Evolutionary conservation across 306 rosid species (phyloP), one percentile per base, ranked within the genome.

Genomic region (Pyrus communis): DNA sequence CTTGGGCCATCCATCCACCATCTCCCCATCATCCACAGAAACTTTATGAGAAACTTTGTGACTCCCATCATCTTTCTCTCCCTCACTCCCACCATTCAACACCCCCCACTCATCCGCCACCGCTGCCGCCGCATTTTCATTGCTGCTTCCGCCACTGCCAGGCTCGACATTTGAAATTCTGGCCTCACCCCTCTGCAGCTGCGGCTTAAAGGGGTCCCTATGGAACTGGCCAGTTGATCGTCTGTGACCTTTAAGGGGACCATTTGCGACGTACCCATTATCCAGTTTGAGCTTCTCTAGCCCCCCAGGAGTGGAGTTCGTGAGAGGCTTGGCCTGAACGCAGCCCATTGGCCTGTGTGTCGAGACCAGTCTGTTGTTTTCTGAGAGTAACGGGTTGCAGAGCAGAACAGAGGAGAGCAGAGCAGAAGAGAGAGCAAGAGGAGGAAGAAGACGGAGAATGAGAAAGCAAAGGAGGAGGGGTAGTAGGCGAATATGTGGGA

Each of bases 281-380:
- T 85, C 90, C 45, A 83, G 30, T 74, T 90, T 91, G 69, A 91
- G 75, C 79, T 78, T 90, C 28, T 86, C 86, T 0, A 91, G 58
- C 12, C 81, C 79, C 33, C 52, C 62, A 38, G 83, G 60, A 2
- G 71, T 67, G 7, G 93, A 74, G 30, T 25, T 65, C 35, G 4
- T 9, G 0, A 61, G 59, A 69, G 91, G 57, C 86, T 91, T 91
- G 35, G 85, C 83, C 76, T 87, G 97, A 74, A 82, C 96, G 65
- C 93, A 86, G 25, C 98, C 98, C 98, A 91, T 91, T 25, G 63
- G 69, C 54, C 38, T 7, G 38, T 33, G 80, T 69, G 71, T 77
- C 67, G 14, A 35, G 64, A 30, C 60, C 15, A 65, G 66, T 33
- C 23, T 78, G 30, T 67, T 51, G 23, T 31, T 51, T 59, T 59